Percentiles rank a stretch among this genome's conserved stretches.
These are phyloP conservation scores for Paramyrothecium sp. DNA, from an alignment of 2,329 filamentous ascomycete genomes.

Conservation along the genomic window DNA sequence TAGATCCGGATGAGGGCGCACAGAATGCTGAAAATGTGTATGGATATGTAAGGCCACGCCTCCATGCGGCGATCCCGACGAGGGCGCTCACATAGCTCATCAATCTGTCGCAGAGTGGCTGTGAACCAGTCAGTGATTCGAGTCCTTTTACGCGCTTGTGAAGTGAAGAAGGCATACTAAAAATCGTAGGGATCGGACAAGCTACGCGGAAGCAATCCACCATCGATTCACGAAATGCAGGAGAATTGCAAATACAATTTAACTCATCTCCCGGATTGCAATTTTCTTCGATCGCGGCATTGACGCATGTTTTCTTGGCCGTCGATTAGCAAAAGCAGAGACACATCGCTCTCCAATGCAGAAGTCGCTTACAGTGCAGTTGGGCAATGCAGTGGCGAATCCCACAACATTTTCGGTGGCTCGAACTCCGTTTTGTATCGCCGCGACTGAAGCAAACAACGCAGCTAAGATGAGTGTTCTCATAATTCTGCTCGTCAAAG, in stretches of 20 bases:
- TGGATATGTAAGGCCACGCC: background rate
- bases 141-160: background rate
- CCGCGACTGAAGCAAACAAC: background rate
- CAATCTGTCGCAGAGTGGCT: background rate
- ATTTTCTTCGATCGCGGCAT: background rate
- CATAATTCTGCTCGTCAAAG: background rate
- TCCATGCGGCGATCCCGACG: background rate
- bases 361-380: background rate
- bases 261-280: background rate
- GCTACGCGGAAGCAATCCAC: background rate
- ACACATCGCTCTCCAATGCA: background rate
- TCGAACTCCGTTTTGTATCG: background rate
- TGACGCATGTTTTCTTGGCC: background rate
- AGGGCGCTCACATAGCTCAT: background rate
- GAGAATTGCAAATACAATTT: background rate
- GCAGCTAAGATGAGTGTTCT: background rate
- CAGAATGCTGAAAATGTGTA: background rate
- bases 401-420: background rate
- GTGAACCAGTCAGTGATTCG: background rate
- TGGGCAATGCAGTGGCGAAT: background rate
- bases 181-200: background rate
- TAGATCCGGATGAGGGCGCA: background rate
- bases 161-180: background rate
- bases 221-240: background rate
- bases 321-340: background rate